Evolutionary conservation across 2,329 filamentous ascomycete genomes (phyloP), one percentile per base, ranked within the genome.

Genomic region (Calonectria pseudoturangicola): DNA sequence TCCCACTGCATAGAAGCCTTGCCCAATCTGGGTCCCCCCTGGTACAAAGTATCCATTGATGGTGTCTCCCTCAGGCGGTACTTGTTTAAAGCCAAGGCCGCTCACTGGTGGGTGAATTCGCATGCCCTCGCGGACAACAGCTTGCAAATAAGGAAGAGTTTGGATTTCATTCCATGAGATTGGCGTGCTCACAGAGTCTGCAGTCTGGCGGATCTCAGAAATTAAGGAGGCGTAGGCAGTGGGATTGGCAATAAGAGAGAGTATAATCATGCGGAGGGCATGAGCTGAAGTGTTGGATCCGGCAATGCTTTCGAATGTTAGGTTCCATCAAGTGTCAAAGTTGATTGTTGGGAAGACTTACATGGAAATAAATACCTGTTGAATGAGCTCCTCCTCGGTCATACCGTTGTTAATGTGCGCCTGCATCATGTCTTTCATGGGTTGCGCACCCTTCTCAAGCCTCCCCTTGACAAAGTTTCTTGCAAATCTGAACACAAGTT

Each of bases 211-310:
- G 27, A 92, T 84, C 77, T 90, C 89, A 21, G 80, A 62, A 0
- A 82, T 75, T 0, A 90, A 79, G 5, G 74, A 73, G 2, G 76
- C 66, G 75, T 89, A 87, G 13, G 89, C 84, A 0, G 76, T 80
- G 2, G 83, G 82, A 27, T 86, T 84, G 45, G 87, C 88, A 47
- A 87, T 85, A 48, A 91, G 80, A 71, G 88, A 87, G 41, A 91
- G 85, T 48, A 91, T 71, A 5, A 85, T 89, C 72, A 87, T 84
- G 3, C 89, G 87, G 2, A 92, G 83, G 1, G 86, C 86, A 0
- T 87, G 88, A 0, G 90, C 90, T 0, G 90, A 91, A 0, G 90
- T 91, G 81, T 92, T 90, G 25, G 90, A 91, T 30, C 90, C 90
- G 18, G 90, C 89, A 77, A 91, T 89, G 74, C 88, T 90, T 50